Evolutionary conservation across 106 monocot species (phyloP).

Genomic region (Acorus calamus): DNA sequence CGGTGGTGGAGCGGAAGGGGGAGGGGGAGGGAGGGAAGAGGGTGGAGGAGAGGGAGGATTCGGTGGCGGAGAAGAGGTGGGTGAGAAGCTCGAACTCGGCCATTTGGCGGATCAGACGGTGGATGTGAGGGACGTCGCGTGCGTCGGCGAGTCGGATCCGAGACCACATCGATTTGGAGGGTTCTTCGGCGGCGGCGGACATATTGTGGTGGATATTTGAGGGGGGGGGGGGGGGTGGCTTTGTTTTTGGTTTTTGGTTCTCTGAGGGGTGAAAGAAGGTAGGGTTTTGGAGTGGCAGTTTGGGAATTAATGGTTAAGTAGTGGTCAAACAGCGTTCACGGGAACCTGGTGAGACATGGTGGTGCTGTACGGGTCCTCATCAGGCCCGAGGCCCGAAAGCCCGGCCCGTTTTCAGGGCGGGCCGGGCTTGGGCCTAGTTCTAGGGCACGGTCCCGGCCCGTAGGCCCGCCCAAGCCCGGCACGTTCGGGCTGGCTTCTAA

Average conservation of each 20-base stretch:
- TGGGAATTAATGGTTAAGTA: no score
- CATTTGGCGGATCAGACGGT: slow-evolving; percentile 74
- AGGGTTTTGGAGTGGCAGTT: no score
- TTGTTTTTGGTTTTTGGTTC: not conserved
- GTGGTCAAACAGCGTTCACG: no score
- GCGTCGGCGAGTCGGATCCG: slow-evolving; percentile 59
- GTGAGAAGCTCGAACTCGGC: slow-evolving; percentile 74
- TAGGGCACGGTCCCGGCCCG: no score
- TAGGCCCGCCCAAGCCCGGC: no score
- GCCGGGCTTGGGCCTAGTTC: no score
- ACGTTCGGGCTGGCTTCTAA: no score
- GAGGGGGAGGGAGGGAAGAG: slow-evolving; percentile 81
- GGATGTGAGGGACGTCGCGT: slow-evolving; percentile 66
- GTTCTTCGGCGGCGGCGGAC: slow-evolving; percentile 7
- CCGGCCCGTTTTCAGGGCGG: no score
- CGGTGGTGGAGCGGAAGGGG: slow-evolving; percentile 83
- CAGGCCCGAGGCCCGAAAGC: no score
- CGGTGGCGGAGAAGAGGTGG: slow-evolving; percentile 84
- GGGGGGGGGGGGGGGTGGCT: not conserved
- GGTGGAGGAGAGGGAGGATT: slow-evolving; percentile 53
- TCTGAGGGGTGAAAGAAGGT: not conserved
- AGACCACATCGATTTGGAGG: slow-evolving; percentile 9
- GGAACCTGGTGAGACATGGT: no score
- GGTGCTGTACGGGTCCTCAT: no score
- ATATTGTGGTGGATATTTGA: not conserved